These are phyloP conservation scores for Penicillium nordicum DNA, from an alignment of 2,329 filamentous ascomycete species.

Conservation along the genomic window DNA sequence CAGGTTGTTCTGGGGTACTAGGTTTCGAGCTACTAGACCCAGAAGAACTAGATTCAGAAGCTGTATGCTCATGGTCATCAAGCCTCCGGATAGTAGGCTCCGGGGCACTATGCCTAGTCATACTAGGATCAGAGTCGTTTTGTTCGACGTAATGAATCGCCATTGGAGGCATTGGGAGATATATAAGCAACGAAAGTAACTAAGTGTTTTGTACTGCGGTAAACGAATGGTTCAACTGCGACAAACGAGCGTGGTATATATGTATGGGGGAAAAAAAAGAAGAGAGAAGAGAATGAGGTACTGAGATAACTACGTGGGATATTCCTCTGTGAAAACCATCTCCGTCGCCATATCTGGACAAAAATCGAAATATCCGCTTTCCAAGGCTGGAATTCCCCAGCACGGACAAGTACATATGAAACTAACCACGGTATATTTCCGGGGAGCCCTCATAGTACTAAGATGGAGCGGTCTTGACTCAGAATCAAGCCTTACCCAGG, in stretches of 20 bases:
- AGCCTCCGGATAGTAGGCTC: constrained; percentile 1
- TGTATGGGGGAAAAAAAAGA: background rate
- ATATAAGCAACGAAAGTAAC: background rate
- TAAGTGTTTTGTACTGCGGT: background rate
- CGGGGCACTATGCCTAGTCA: background rate
- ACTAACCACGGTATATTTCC: background rate
- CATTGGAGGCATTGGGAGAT: background rate
- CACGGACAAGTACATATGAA: background rate
- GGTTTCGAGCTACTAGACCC: background rate
- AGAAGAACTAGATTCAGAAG: background rate
- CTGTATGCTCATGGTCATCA: background rate
- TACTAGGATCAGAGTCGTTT: background rate
- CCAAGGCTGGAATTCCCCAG: background rate
- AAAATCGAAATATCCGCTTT: background rate
- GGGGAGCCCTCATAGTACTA: background rate
- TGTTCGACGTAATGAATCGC: background rate
- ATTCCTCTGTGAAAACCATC: background rate
- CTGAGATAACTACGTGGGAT: background rate
- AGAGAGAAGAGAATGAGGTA: background rate
- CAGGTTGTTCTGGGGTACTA: constrained; percentile 4
- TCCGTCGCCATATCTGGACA: background rate
- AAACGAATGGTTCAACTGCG: background rate
- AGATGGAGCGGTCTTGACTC: background rate
- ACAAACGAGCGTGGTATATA: background rate
- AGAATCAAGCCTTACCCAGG: background rate